A percentile compares a stretch with the other conserved stretches of the same genome.
These are phyloP conservation scores for Aspergillus tamarii DNA, from an alignment of 2,329 filamentous ascomycete species.

Conservation along the genomic window DNA sequence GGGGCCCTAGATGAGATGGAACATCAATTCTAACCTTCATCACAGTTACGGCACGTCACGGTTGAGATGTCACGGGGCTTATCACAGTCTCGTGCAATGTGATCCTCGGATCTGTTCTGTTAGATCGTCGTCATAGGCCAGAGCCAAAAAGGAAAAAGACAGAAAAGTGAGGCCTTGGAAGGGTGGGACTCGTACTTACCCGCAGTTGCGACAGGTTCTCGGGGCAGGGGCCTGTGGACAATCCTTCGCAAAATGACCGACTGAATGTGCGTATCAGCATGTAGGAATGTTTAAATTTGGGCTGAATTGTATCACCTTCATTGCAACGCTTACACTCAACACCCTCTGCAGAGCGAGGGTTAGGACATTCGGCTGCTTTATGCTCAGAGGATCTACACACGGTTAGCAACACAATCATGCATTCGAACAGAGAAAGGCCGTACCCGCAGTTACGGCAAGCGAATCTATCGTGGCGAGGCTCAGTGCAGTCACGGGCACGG, in stretches of 20 bases:
- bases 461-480: slow-evolving; percentile 40
- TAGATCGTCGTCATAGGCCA: slow-evolving; percentile 14
- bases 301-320: slow-evolving; percentile 34
- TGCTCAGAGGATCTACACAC: slow-evolving; percentile 46
- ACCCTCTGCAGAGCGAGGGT: slow-evolving; percentile 46
- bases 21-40: slow-evolving; percentile 36
- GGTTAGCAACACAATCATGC: slow-evolving; percentile 20
- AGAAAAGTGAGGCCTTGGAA: background rate
- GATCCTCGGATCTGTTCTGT: slow-evolving; percentile 42
- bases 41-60: slow-evolving; percentile 51
- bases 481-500: slow-evolving; percentile 52
- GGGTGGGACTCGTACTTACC: slow-evolving; percentile 30
- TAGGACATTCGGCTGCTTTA: slow-evolving; percentile 52
- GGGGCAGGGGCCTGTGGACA: slow-evolving; percentile 43
- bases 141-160: background rate
- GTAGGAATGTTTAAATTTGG: background rate
- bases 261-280: slow-evolving; percentile 25
- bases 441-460: slow-evolving; percentile 60
- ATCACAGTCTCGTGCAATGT: slow-evolving; percentile 48
- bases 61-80: slow-evolving; percentile 44
- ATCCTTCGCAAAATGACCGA: slow-evolving; percentile 51
- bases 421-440: slow-evolving; percentile 12
- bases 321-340: slow-evolving; percentile 51
- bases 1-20: background rate
- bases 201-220: slow-evolving; percentile 50